Evolutionary conservation across 768 basidiomycete species (phyloP).

Genomic region (Collybia sp.): DNA sequence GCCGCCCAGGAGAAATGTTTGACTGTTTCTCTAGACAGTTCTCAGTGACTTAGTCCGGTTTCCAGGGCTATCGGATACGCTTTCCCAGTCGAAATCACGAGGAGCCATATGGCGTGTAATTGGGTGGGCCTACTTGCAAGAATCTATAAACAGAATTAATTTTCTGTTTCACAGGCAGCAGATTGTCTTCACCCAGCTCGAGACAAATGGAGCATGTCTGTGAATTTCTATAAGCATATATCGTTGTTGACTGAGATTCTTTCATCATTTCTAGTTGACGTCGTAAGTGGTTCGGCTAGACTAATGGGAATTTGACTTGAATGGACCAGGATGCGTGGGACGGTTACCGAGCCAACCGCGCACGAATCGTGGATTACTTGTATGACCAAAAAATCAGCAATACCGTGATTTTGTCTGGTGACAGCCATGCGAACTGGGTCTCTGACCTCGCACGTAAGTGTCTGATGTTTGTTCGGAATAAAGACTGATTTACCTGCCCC

Average conservation of each 20-base stretch:
- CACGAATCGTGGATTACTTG: conserved; percentile 45
- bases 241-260: conserved; percentile 1
- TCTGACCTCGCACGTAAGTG: conserved; percentile 48
- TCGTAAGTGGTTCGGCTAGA: conserved; percentile 10
- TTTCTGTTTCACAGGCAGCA: conserved; percentile 36
- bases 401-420: conserved; percentile 50
- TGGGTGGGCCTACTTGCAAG: conserved; percentile 24
- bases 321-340: conserved; percentile 48
- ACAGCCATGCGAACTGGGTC: conserved; percentile 61
- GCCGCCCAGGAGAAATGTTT: conserved; percentile 48
- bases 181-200: conserved; percentile 49
- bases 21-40: conserved; percentile 1
- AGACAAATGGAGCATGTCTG: conserved; percentile 30
- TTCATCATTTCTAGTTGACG: background rate
- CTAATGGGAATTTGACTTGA: conserved; percentile 12
- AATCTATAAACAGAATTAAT: background rate
- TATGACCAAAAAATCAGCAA: conserved; percentile 46
- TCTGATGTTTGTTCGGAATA: conserved; percentile 2
- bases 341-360: conserved; percentile 51
- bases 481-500: background rate
- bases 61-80: conserved; percentile 43
- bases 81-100: conserved; percentile 38
- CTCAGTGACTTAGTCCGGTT: background rate
- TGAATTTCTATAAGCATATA: background rate
- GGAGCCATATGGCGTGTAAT: conserved; percentile 54